A percentile compares a stretch with the other conserved stretches of the same genome.
Evolutionary conservation across 768 basidiomycete species (phyloP).

Genomic region (Cyclocybe cylindracea): DNA sequence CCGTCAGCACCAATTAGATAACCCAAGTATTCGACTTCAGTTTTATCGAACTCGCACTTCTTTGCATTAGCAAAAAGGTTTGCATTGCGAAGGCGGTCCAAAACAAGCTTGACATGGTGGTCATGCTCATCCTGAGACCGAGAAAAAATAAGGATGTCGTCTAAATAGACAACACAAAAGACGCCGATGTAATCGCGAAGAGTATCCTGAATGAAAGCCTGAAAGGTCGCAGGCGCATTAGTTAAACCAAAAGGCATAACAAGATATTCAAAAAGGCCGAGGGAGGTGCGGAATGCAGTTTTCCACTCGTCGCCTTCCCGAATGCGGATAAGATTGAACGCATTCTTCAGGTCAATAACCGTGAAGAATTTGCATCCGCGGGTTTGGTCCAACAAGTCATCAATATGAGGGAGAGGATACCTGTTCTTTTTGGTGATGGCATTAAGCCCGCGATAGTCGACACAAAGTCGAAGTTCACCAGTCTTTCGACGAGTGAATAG

Average conservation of each 20-base stretch:
- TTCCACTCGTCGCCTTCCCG: constrained; percentile 41
- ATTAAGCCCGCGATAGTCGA: constrained; percentile 36
- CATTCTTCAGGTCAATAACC: constrained; percentile 31
- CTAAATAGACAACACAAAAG: constrained; percentile 41
- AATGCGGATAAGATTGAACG: constrained; percentile 11
- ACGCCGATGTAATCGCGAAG: constrained; percentile 38
- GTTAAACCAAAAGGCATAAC: constrained; percentile 43
- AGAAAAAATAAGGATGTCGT: constrained; percentile 47
- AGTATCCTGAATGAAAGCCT: constrained; percentile 41
- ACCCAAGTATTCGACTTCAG: constrained; percentile 42
- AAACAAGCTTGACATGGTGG: constrained; percentile 30
- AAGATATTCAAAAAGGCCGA: constrained; percentile 35
- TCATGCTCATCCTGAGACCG: constrained; percentile 31
- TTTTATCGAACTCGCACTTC: constrained; percentile 40
- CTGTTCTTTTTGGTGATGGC: constrained; percentile 28
- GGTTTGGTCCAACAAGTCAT: constrained; percentile 23
- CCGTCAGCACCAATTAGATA: no score
- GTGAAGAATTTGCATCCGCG: constrained; percentile 25
- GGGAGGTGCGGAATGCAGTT: constrained; percentile 39
- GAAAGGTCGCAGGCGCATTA: constrained; percentile 44
- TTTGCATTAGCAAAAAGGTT: constrained; percentile 35
- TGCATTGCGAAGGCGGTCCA: constrained; percentile 28
- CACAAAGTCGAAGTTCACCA: constrained; percentile 30
- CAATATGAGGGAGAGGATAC: constrained; percentile 32
- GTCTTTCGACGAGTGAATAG: constrained; percentile 34